A percentile compares a stretch with the other conserved stretches of the same genome.
Evolutionary conservation across 176 grass and related monocot species (phyloP).

Genomic region (Alloteropsis semialata): DNA sequence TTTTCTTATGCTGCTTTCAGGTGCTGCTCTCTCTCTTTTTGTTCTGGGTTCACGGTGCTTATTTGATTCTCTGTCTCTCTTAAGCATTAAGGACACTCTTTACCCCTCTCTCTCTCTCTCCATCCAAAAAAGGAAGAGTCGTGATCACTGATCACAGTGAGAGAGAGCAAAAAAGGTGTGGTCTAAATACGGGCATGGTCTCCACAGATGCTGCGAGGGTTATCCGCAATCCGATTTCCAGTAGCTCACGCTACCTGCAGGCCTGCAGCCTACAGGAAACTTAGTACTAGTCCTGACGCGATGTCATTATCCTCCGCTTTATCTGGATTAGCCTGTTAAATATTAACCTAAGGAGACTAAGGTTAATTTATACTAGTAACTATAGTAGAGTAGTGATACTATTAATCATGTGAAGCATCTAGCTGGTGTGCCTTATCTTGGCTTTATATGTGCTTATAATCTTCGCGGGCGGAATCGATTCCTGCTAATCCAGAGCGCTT

Average conservation of each 20-base stretch:
- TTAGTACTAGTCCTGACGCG: not conserved
- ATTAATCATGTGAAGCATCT: constrained; percentile 22
- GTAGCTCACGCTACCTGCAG: not conserved
- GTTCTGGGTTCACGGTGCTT: not conserved
- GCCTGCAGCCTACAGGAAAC: not conserved
- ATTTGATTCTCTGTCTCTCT: not conserved
- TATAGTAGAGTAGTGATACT: not conserved
- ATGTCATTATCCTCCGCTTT: not conserved
- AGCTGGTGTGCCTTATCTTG: constrained; percentile 27
- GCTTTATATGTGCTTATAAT: constrained; percentile 24
- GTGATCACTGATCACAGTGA: not conserved
- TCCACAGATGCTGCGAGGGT: not conserved
- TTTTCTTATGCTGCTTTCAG: not conserved
- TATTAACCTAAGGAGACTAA: no score
- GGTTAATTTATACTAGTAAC: not conserved
- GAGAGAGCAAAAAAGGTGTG: not conserved
- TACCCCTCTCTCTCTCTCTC: not conserved
- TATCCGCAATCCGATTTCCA: not conserved
- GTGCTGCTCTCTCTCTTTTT: not conserved
- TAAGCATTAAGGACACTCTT: not conserved
- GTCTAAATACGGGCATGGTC: not conserved
- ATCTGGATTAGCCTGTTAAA: not conserved
- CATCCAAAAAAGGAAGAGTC: constrained; percentile 1
- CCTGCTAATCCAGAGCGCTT: constrained; percentile 22
- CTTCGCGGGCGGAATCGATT: constrained; percentile 15